Evolutionary conservation across 2,329 filamentous ascomycete species (phyloP), one percentile per base, ranked within the genome.

Genomic region (Orbilia quercus): DNA sequence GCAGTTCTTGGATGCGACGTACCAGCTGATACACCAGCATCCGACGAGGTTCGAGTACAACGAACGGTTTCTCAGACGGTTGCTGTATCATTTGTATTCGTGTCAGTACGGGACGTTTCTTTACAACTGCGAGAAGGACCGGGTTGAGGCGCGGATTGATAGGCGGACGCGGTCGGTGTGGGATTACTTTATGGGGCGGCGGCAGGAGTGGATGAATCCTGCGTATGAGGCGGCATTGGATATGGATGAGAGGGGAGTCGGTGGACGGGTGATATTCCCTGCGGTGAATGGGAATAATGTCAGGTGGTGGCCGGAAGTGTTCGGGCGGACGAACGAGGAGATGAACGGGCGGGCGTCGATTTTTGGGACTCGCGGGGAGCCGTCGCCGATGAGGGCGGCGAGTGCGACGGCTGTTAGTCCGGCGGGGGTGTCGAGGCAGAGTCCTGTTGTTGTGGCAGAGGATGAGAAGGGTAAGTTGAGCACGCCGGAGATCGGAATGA

Each of bases 71-170:
- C 83, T 99, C 5, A 87, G 92, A 23, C 88, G 95, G 18, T 83
- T 99, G 1, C 84, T 98, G 1, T 99, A 98, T 79, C 95, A 99
- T 80, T 85, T 96, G 1, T 94, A 98, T 79, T 94, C 94, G 0
- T 96, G 93, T 76, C 95, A 99, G 80, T 99, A 97, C 75, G 95
- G 95, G 48, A 97, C 94, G 0, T 99, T 99, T 80, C 84, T 99
- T 3, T 96, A 91, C 81, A 97, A 99, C 82, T 96, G 88, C 64
- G 95, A 99, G 80, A 95, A 92, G 78, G 91, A 96, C 78, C 89
- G 95, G 2, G 83, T 87, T 14, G 90, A 95, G 45, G 85, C 87
- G 20, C 85, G 84, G 25, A 88, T 91, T 0, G 83, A 84, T 40
- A 88, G 92, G 77, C 85, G 87, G 60, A 96, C 92, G 2, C 85